Evolutionary conservation across 139 green algal genomes (phyloP).

Genomic region (Chlorella ohadii): DNA sequence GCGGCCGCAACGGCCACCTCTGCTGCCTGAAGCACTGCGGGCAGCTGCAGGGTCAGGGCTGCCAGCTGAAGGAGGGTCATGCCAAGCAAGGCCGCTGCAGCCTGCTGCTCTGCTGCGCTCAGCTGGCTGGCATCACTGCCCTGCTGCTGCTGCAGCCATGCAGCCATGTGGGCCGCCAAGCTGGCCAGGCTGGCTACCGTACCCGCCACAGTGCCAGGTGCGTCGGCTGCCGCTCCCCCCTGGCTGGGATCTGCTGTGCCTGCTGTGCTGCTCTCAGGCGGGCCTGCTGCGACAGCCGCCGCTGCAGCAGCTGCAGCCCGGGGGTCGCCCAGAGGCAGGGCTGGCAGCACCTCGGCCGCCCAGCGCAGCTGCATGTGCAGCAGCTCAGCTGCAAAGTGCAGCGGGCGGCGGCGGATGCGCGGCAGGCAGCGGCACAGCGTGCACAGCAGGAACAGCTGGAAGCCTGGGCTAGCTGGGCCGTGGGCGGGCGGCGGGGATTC

Average conservation of each 20-base stretch:
- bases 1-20: background rate
- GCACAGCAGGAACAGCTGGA: constrained; percentile 27
- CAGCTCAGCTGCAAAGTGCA: constrained; percentile 18
- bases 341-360: constrained; percentile 15
- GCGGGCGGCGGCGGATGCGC: constrained; percentile 24
- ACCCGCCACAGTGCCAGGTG: background rate
- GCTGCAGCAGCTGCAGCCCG: background rate
- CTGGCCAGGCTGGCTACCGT: background rate
- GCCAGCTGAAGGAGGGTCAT: constrained; percentile 22
- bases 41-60: constrained; percentile 16
- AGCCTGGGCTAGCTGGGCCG: background rate
- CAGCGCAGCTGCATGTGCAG: constrained; percentile 35
- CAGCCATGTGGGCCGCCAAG: background rate
- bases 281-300: background rate
- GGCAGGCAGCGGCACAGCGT: constrained; percentile 23
- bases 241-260: no score
- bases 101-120: background rate
- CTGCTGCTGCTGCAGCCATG: constrained; percentile 2
- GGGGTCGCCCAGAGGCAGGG: background rate
- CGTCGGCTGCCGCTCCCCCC: background rate
- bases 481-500: background rate
- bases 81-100: background rate
- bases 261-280: background rate
- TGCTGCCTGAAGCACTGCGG: background rate
- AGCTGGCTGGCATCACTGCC: no score